Base-by-base conservation (phyloP, 805 yeast genomes). In the Metschnikowia proteae region DNA sequence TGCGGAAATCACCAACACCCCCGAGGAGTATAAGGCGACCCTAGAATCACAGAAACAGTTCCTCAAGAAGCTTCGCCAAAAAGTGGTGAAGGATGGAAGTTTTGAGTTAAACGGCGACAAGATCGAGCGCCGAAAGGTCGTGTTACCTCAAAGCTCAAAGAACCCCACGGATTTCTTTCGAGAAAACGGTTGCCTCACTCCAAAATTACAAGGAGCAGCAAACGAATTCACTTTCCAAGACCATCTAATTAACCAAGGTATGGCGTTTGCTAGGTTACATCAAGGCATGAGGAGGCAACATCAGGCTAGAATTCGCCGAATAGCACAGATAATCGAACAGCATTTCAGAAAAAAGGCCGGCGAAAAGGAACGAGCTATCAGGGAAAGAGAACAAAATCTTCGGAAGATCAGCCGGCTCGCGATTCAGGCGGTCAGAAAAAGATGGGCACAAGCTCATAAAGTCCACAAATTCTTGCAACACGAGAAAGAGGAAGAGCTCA, bases 391-490 rank as follows among this genome's bases (percentile, higher is more conserved):
- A 57, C 85, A 80, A 57, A 80, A 82, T 46, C 73, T 86, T 49
- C 73, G 77, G 49, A 80, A 78, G 50, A 64, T 92, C 31, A 96
- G 97, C n/a, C 80, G 88, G 57, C 77, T 83, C 43, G 86, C 95
- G 0, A 86, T 87, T 1, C 84, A 81, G 58, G 89, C 90, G 38
- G 97, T 94, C 8, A 85, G 85, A 66, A 89, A 84, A 63, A 83
- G 94, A 60, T 94, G 99, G 99, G 71, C 76, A 23, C 75, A 90
- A 43, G 99, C 97, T 2, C 88, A 84, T 53, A 89, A 87, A 63
- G 95, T 88, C 0, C 84, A 79, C 61, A 76, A 74, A 43, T 86
- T 83, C 11, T 71, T 87, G 51, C 94, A 87, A 61, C 83, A 84
- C 41, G 81, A 84, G 52, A 88, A 86, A 56, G 84, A 79, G 51